Evolutionary conservation across 2,329 filamentous ascomycete genomes (phyloP).

Genomic region (Stagonosporopsis tanaceti): DNA sequence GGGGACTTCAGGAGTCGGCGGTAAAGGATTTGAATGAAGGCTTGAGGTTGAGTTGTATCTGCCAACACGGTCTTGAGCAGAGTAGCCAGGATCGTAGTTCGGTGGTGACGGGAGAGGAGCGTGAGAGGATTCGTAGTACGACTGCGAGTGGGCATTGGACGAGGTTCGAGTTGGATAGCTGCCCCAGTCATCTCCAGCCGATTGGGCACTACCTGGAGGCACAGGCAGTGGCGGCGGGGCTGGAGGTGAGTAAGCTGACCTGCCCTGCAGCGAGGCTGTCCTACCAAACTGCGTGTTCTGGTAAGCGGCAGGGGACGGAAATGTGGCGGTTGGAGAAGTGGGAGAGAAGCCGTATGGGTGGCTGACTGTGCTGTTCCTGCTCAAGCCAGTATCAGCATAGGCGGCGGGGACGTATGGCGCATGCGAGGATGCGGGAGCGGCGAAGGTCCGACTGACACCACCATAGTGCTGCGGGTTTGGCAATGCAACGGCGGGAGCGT

Average conservation of each 20-base stretch:
- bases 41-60: constrained; percentile 44
- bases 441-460: constrained; percentile 48
- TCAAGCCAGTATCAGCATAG: constrained; percentile 49
- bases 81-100: constrained; percentile 40
- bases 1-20: constrained; percentile 61
- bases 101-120: constrained; percentile 48
- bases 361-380: constrained; percentile 41
- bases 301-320: constrained; percentile 40
- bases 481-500: constrained; percentile 48
- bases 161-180: constrained; percentile 40
- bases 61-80: constrained; percentile 36
- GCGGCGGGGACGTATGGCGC: constrained; percentile 57
- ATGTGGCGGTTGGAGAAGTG: constrained; percentile 41
- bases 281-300: constrained; percentile 46
- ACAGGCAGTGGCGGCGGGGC: constrained; percentile 49
- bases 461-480: constrained; percentile 72
- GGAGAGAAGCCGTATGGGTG: constrained; percentile 50
- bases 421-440: constrained; percentile 39
- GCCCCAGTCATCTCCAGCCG: constrained; percentile 46
- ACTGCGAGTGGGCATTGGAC: constrained; percentile 40
- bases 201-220: constrained; percentile 44
- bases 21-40: constrained; percentile 50
- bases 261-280: constrained; percentile 41
- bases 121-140: constrained; percentile 43
- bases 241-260: constrained; percentile 46